Percentiles rank a stretch among this genome's conserved stretches.
These are phyloP conservation scores for Pseudogymnoascus sp. DNA, from an alignment of 2,329 filamentous ascomycete species.

Conservation along the genomic window DNA sequence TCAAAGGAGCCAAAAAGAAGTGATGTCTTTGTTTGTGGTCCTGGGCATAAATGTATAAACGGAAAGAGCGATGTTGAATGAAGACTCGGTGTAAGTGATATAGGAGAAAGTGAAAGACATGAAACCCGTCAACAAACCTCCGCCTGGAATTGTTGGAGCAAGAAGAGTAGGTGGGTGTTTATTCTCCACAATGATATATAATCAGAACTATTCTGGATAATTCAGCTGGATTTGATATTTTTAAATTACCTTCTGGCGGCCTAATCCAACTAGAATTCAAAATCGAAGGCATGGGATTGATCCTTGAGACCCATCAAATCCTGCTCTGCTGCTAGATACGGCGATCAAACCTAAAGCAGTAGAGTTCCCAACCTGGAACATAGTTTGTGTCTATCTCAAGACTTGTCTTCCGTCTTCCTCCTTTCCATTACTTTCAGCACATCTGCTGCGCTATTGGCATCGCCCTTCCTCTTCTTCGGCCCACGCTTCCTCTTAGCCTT, in stretches of 20 bases:
- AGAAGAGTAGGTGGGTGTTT: neutral
- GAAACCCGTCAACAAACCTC: neutral
- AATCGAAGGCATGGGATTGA: neutral
- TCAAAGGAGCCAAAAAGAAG: neutral
- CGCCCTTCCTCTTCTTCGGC: slow-evolving; percentile 67
- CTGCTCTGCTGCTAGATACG: neutral
- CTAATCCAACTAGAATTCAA: neutral
- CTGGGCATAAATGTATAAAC: neutral
- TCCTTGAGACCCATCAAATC: neutral
- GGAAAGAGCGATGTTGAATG: neutral
- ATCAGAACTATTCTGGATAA: neutral
- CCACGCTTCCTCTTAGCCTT: slow-evolving; percentile 60
- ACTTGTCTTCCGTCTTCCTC: slow-evolving; percentile 18
- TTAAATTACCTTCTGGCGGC: neutral
- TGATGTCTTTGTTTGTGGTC: neutral
- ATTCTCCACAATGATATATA: neutral
- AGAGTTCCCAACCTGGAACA: neutral
- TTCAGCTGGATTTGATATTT: neutral
- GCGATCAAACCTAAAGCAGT: neutral
- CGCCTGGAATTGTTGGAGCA: neutral
- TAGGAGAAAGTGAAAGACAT: neutral
- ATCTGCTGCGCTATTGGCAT: slow-evolving; percentile 70
- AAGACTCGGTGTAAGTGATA: neutral
- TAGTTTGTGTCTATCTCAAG: neutral
- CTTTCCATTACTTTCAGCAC: slow-evolving; percentile 69